Percentiles rank a stretch among this genome's conserved stretches.
Evolutionary conservation across 2,329 filamentous ascomycete genomes (phyloP).

Genomic region (Fusarium protoensiforme): DNA sequence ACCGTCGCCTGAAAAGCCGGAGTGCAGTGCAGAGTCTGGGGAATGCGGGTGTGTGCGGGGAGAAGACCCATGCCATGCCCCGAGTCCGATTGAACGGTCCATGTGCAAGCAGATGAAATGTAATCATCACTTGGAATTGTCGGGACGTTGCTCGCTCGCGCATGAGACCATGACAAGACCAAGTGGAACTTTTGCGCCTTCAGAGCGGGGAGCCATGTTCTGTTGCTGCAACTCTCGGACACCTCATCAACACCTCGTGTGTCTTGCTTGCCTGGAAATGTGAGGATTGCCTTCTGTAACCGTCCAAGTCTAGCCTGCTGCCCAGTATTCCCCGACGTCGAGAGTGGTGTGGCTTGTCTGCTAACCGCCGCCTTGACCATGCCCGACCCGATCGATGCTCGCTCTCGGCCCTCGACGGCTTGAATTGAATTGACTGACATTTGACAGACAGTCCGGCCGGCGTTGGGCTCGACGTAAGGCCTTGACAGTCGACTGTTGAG

Average conservation of each 20-base stretch:
- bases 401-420: slow-evolving; percentile 22
- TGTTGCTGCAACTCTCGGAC: slow-evolving; percentile 15
- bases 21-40: slow-evolving; percentile 31
- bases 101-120: slow-evolving; percentile 20
- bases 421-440: background rate
- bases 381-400: background rate
- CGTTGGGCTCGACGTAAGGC: slow-evolving; percentile 13
- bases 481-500: slow-evolving; percentile 20
- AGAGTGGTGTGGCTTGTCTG: slow-evolving; percentile 29
- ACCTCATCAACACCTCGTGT: slow-evolving; percentile 2
- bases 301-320: slow-evolving; percentile 21
- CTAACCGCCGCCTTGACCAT: slow-evolving; percentile 15
- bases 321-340: background rate
- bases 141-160: slow-evolving; percentile 9
- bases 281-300: slow-evolving; percentile 32
- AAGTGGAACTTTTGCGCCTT: slow-evolving; percentile 35
- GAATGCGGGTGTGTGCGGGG: slow-evolving; percentile 28
- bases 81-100: slow-evolving; percentile 17
- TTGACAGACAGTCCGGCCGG: background rate
- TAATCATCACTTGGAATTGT: slow-evolving; percentile 9
- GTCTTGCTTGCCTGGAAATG: background rate
- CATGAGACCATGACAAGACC: slow-evolving; percentile 21
- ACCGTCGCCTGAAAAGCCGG: slow-evolving; percentile 5
- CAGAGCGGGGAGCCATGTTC: slow-evolving; percentile 29
- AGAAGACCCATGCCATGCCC: background rate